Conservation (phyloP, 2,329 filamentous ascomycete genomes). For the Raffaelea albimanens region DNA sequence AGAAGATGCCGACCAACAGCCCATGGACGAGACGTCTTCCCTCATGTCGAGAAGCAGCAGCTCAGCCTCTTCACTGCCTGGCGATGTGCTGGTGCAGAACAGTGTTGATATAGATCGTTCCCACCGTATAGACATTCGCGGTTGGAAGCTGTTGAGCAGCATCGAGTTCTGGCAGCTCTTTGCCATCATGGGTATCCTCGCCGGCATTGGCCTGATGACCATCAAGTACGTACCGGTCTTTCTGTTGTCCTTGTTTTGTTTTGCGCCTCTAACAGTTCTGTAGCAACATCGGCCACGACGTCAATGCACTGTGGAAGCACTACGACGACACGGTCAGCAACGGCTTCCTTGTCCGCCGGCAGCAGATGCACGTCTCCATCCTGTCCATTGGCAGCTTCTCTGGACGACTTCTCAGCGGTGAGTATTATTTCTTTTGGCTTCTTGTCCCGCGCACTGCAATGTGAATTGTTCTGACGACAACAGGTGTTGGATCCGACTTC, state of each 20-base stretch:
- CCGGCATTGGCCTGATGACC: conserved; percentile 93
- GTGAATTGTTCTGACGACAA: not conserved
- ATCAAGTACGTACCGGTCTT: conserved; percentile 66
- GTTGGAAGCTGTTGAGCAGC: conserved; percentile 60
- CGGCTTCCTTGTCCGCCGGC: conserved; percentile 68
- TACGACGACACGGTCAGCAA: conserved; percentile 66
- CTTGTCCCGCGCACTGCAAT: not conserved
- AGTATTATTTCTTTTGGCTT: conserved; percentile 17
- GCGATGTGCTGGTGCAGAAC: conserved; percentile 43
- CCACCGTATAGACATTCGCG: conserved; percentile 84
- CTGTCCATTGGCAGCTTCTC: conserved; percentile 82
- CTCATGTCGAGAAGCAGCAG: conserved; percentile 48
- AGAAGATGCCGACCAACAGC: conserved; percentile 23
- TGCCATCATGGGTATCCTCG: conserved; percentile 76
- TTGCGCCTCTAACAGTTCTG: conserved; percentile 2
- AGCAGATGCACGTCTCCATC: conserved; percentile 88
- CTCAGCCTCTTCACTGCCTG: conserved; percentile 36
- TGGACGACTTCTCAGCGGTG: conserved; percentile 70
- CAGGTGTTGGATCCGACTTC: conserved; percentile 82
- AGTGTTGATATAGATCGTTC: conserved; percentile 64
- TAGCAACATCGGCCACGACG: conserved; percentile 90
- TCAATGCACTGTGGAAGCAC: conserved; percentile 78
- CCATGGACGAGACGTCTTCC: conserved; percentile 66
- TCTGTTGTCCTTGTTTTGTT: not conserved
- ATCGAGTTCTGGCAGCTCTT: conserved; percentile 90